These are phyloP conservation scores for Trichoderma sp. DNA, from an alignment of 2,329 filamentous ascomycete genomes.

Conservation along the genomic window DNA sequence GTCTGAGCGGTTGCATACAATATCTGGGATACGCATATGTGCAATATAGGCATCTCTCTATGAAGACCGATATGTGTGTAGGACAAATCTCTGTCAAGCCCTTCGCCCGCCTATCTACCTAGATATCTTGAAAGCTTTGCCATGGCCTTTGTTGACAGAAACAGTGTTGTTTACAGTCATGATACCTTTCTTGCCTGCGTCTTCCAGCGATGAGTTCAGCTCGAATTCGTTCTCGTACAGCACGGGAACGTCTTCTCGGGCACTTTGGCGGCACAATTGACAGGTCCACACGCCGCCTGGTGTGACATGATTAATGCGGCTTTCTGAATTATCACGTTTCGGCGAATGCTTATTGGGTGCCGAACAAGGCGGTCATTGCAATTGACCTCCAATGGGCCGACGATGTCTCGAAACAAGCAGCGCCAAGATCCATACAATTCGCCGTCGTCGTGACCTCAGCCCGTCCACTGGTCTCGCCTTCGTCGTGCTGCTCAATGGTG, in stretches of 20 bases:
- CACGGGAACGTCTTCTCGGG: background rate
- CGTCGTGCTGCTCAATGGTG: background rate
- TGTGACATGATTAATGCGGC: slow-evolving; percentile 1
- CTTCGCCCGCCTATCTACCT: background rate
- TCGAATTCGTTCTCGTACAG: background rate
- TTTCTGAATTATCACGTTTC: background rate
- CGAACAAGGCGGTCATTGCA: background rate
- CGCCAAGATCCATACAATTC: slow-evolving; percentile 1
- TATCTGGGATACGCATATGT: background rate
- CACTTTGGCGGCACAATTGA: slow-evolving; percentile 2
- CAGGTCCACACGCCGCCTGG: background rate
- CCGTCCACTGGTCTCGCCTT: background rate
- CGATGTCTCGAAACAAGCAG: background rate
- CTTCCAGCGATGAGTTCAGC: background rate
- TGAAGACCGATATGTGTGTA: too few species aligned
- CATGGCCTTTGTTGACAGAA: background rate
- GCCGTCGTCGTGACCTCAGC: slow-evolving; percentile 4
- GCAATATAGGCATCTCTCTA: background rate
- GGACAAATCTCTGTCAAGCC: background rate
- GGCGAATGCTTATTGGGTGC: slow-evolving; percentile 2
- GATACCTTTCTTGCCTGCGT: slow-evolving; percentile 5
- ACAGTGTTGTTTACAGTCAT: background rate
- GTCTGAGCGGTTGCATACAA: background rate
- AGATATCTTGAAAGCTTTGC: too few species aligned
- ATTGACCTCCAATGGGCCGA: slow-evolving; percentile 14